Percentiles rank a stretch among this genome's conserved stretches.
These are phyloP conservation scores for Bauhinia variegata DNA, from an alignment of 306 rosid genomes.

Conservation along the genomic window DNA sequence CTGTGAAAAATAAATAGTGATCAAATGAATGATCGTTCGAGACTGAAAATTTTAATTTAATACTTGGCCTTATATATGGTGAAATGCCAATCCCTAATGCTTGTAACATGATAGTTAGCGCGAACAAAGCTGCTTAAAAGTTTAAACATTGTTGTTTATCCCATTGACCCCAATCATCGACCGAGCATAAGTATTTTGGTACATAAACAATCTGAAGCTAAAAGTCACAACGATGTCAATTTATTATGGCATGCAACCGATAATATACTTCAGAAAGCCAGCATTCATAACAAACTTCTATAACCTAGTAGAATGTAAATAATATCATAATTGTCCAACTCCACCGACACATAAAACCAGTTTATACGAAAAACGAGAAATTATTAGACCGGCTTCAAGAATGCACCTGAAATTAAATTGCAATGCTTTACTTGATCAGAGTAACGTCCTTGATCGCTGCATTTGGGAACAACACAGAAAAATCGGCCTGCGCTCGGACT, in stretches of 20 bases:
- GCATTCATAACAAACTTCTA: not conserved
- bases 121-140: not conserved
- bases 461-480: not conserved
- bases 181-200: not conserved
- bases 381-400: constrained; percentile 9
- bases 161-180: not conserved
- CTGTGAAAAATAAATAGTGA: not conserved
- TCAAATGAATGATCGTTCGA: not conserved
- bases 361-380: not conserved
- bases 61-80: no score
- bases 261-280: not conserved
- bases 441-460: not conserved
- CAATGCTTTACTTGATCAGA: not conserved
- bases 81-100: no score
- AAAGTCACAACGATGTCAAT: not conserved
- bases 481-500: not conserved
- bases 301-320: not conserved
- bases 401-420: constrained; percentile 33
- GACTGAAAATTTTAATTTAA: not conserved
- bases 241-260: constrained; percentile 15
- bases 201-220: not conserved
- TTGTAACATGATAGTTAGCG: no score
- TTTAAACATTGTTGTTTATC: not conserved
- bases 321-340: not conserved
- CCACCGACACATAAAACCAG: not conserved